A percentile compares a stretch with the other conserved stretches of the same genome.
These are phyloP conservation scores for Schizochytrium sp. DNA, from an alignment of 108 stramenopile genomes.

Conservation along the genomic window DNA sequence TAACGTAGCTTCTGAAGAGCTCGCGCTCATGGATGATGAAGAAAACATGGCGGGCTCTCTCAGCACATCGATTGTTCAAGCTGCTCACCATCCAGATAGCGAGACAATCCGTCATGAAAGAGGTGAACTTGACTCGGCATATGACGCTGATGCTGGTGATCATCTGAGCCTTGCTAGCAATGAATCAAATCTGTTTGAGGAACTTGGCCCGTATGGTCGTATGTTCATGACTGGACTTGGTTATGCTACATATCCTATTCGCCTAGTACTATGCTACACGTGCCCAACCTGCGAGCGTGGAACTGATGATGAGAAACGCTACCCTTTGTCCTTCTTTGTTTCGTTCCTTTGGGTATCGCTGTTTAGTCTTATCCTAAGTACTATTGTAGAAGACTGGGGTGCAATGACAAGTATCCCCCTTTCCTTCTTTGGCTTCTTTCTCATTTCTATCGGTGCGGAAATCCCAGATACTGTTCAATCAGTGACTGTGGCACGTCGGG, in stretches of 20 bases:
- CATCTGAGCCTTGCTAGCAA: neutral
- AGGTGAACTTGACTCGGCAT: no score
- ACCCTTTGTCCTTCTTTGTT: neutral
- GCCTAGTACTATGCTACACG: neutral
- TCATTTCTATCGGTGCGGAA: conserved; percentile 37
- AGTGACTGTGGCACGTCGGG: conserved; percentile 8
- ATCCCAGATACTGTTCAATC: neutral
- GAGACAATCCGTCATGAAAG: no score
- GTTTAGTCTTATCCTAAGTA: conserved; percentile 31
- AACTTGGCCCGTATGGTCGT: neutral
- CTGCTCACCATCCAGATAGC: no score
- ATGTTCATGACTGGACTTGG: neutral
- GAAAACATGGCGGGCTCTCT: no score
- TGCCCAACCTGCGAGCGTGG: neutral
- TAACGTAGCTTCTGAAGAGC: no score
- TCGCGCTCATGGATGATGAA: no score
- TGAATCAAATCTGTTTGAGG: neutral
- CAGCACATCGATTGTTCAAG: no score
- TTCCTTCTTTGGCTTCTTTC: neutral
- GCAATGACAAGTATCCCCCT: neutral
- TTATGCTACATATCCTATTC: neutral
- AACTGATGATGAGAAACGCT: neutral
- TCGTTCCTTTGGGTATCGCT: conserved; percentile 15
- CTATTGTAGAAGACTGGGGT: conserved; percentile 30
- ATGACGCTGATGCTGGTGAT: no score